A percentile compares a stretch with the other conserved stretches of the same genome.
Evolutionary conservation across 176 grass and related monocot genomes (phyloP).

Genomic region (Panicum miliaceum): DNA sequence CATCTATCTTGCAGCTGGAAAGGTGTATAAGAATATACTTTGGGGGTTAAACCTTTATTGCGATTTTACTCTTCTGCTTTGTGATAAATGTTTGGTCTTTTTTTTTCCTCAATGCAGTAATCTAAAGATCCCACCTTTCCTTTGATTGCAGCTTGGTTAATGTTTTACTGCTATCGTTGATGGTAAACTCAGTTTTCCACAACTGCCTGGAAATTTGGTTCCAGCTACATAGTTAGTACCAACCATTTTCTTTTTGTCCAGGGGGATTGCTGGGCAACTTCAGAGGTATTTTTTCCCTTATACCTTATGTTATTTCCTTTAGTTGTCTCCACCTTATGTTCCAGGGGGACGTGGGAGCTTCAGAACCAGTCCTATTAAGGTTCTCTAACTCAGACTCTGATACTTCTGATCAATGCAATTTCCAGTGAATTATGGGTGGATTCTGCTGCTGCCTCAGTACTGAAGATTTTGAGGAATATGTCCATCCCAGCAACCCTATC

Average conservation of each 20-base stretch:
- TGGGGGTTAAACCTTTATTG: neutral
- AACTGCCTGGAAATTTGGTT: neutral
- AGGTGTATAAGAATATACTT: neutral
- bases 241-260: neutral
- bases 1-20: neutral
- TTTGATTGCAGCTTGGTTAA: constrained; percentile 14
- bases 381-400: constrained; percentile 2
- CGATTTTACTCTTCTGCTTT: constrained; percentile 1
- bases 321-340: too few relatives aligned
- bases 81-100: neutral
- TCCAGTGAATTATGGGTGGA: constrained; percentile 66
- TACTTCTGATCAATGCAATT: constrained; percentile 17
- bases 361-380: neutral
- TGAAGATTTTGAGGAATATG: constrained; percentile 79
- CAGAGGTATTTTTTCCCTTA: neutral
- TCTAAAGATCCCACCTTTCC: neutral
- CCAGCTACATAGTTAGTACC: neutral
- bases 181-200: neutral
- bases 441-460: constrained; percentile 78
- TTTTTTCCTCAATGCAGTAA: neutral
- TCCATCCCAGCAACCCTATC: constrained; percentile 76
- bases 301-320: neutral
- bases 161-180: neutral
- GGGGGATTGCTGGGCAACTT: neutral
- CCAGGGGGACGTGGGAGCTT: constrained; percentile 15